These are phyloP conservation scores for Entomortierella beljakovae DNA, from an alignment of 192 early-diverging fungal genomes.

Conservation along the genomic window DNA sequence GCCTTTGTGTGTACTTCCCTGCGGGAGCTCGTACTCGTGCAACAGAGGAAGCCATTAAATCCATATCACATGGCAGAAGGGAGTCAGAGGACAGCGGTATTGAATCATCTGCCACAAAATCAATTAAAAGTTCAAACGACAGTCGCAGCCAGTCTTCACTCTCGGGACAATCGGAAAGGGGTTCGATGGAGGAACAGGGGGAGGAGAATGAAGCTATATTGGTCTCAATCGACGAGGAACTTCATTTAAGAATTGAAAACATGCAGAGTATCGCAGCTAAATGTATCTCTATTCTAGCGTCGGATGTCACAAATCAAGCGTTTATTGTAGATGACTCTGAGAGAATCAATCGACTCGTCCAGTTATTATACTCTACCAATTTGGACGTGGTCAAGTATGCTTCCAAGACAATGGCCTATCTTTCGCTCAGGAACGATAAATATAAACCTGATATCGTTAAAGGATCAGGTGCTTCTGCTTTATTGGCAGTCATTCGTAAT, in stretches of 20 bases:
- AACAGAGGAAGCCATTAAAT: conserved; percentile 26
- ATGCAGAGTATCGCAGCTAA: conserved; percentile 59
- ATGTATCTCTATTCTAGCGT: conserved; percentile 54
- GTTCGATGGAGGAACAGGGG: not conserved
- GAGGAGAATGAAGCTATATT: conserved; percentile 15
- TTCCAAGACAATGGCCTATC: conserved; percentile 67
- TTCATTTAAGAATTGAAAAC: conserved; percentile 41
- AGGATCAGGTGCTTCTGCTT: conserved; percentile 19
- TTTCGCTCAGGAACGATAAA: conserved; percentile 65
- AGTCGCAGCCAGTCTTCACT: not conserved
- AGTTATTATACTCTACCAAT: conserved; percentile 56
- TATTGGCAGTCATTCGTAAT: conserved; percentile 12
- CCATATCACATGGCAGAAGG: not conserved
- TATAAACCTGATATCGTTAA: conserved; percentile 37
- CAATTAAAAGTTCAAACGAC: not conserved
- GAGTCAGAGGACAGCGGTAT: not conserved
- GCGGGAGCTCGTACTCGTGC: conserved; percentile 36
- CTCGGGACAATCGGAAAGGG: not conserved
- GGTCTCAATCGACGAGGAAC: conserved; percentile 45
- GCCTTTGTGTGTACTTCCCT: conserved; percentile 49
- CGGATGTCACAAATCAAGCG: conserved; percentile 59
- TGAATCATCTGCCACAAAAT: not conserved
- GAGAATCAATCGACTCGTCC: conserved; percentile 52
- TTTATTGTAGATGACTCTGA: conserved; percentile 61
- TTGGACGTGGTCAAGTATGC: conserved; percentile 63